phyloP scores from a whole-genome alignment of 495 filamentous ascomycete genomes.

The Parathielavia appendiculata region DNA sequence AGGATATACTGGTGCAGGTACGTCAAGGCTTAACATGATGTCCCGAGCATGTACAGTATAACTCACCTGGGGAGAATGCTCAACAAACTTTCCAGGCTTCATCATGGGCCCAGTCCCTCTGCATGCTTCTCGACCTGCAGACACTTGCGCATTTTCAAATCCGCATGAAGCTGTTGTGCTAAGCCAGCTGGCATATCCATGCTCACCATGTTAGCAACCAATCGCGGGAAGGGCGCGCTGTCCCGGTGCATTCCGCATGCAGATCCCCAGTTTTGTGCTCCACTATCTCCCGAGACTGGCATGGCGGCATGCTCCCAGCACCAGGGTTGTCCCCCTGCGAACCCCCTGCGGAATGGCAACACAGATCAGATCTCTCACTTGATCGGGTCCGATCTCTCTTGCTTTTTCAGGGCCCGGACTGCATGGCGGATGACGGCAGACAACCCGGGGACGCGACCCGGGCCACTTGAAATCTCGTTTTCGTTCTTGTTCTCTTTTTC shows the following conservation, averaged over 20 bases:
- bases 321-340: background rate
- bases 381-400: constrained; percentile 2
- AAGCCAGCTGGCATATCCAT: too few relatives aligned
- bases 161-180: too few relatives aligned
- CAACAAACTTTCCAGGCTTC: too few relatives aligned
- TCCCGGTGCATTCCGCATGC: background rate
- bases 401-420: background rate
- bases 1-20: too few relatives aligned
- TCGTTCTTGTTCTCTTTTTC: background rate
- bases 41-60: too few relatives aligned
- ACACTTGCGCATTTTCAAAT: too few relatives aligned
- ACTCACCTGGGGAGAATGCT: too few relatives aligned
- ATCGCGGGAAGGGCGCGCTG: constrained; percentile 10
- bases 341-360: background rate
- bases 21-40: too few relatives aligned
- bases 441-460: background rate
- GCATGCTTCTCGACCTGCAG: too few relatives aligned
- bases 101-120: too few relatives aligned
- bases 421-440: constrained; percentile 6
- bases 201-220: background rate
- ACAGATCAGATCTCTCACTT: background rate
- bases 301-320: background rate
- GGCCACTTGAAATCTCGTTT: background rate
- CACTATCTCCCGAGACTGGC: background rate
- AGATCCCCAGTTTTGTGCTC: constrained; percentile 2